Percentiles rank a stretch among this genome's conserved stretches.
Conservation (phyloP, 352 stramenopile species). For the Phytophthora capsici region DNA sequence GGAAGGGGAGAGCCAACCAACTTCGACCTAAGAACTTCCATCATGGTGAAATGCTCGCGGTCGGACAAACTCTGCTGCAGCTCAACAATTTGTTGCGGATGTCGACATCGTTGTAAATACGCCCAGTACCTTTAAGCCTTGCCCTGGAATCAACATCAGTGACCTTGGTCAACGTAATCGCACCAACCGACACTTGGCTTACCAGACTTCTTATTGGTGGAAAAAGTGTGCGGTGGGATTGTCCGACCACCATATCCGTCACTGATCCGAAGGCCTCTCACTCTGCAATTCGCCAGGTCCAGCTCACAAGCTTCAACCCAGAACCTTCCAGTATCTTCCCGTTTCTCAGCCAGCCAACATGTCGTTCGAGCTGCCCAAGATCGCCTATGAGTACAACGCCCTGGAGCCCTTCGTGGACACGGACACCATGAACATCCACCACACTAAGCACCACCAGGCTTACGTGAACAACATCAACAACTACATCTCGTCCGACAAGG, state of each 20-base stretch:
- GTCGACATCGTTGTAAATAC: not conserved
- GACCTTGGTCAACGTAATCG: constrained; percentile 13
- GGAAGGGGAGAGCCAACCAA: constrained; percentile 15
- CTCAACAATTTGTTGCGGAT: not conserved
- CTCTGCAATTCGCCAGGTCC: constrained; percentile 40
- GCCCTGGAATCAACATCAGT: constrained; percentile 16
- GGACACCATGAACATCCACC: constrained; percentile 92
- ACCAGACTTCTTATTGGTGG: constrained; percentile 23
- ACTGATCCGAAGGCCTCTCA: constrained; percentile 15
- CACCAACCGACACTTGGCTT: not conserved
- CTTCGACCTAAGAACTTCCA: constrained; percentile 4
- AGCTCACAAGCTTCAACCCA: constrained; percentile 30
- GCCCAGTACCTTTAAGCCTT: not conserved
- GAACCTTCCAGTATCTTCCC: not conserved
- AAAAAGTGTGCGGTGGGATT: constrained; percentile 28
- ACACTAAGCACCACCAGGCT: constrained; percentile 92
- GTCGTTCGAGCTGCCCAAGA: constrained; percentile 82
- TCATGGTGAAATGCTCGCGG: not conserved
- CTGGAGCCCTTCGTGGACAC: constrained; percentile 91
- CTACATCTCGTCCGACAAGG: constrained; percentile 82
- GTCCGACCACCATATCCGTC: constrained; percentile 35
- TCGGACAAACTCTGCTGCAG: no score
- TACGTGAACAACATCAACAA: constrained; percentile 94
- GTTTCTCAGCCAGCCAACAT: constrained; percentile 36
- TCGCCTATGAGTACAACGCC: constrained; percentile 88